Evolutionary conservation across 2,329 filamentous ascomycete species (phyloP).

Genomic region (Alternaria novae-zelandiae): DNA sequence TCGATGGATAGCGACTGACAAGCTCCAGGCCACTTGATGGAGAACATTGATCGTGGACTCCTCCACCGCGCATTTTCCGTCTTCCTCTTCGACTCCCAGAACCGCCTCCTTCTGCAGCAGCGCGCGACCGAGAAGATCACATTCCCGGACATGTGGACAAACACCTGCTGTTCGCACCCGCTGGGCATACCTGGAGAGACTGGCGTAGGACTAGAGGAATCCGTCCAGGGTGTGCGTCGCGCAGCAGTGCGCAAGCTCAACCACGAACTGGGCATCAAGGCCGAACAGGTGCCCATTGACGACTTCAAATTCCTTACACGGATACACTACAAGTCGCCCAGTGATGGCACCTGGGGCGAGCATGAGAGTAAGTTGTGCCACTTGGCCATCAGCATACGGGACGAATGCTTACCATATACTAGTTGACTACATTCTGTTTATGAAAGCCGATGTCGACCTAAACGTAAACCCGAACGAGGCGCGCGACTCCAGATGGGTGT

Average conservation of each 20-base stretch:
- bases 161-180: slow-evolving; percentile 98
- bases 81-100: slow-evolving; percentile 95
- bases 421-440: slow-evolving; percentile 99
- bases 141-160: slow-evolving; percentile 99
- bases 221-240: slow-evolving; percentile 84
- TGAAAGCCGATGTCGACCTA: slow-evolving; percentile 83
- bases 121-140: slow-evolving; percentile 97
- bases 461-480: slow-evolving; percentile 87
- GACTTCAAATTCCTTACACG: slow-evolving; percentile 93
- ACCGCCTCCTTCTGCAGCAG: slow-evolving; percentile 93
- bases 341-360: slow-evolving; percentile 97
- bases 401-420: slow-evolving; percentile 25
- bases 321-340: slow-evolving; percentile 98
- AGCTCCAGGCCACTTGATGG: slow-evolving; percentile 87
- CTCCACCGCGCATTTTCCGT: slow-evolving; percentile 97
- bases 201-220: slow-evolving; percentile 78
- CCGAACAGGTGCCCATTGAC: slow-evolving; percentile 85
- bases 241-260: slow-evolving; percentile 92
- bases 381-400: background rate
- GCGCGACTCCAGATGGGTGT: slow-evolving; percentile 82
- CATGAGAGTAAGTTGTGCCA: slow-evolving; percentile 78
- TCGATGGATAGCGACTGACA: slow-evolving; percentile 16
- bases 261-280: slow-evolving; percentile 92
- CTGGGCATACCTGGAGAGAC: slow-evolving; percentile 91
- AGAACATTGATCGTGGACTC: slow-evolving; percentile 95